A percentile compares a stretch with the other conserved stretches of the same genome.
Conservation (phyloP, 2,329 filamentous ascomycete species). For the Aspergillus ustus region DNA sequence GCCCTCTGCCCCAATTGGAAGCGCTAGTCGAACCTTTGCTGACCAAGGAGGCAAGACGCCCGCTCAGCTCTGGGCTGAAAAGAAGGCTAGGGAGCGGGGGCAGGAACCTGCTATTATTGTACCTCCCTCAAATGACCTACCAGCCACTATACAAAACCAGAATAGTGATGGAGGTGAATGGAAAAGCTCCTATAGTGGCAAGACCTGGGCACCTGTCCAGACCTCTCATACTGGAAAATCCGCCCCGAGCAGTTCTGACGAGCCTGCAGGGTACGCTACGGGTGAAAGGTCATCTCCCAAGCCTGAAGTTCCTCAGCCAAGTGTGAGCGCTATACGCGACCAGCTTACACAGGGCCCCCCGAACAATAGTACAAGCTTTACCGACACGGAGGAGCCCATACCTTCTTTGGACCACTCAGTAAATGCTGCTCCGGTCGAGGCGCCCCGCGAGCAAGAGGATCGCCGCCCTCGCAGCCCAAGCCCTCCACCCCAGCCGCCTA, state of each 20-base stretch:
- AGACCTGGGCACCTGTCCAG: slow-evolving; percentile 85
- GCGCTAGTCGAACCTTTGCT: slow-evolving; percentile 89
- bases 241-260: slow-evolving; percentile 56
- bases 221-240: slow-evolving; percentile 72
- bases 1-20: slow-evolving; percentile 65
- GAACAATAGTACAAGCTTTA: slow-evolving; percentile 49
- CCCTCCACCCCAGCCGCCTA: slow-evolving; percentile 51
- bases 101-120: slow-evolving; percentile 54
- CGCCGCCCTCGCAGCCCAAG: slow-evolving; percentile 36
- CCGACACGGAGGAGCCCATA: slow-evolving; percentile 67
- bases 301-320: slow-evolving; percentile 61
- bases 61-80: slow-evolving; percentile 96
- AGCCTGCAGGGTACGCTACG: slow-evolving; percentile 66
- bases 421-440: slow-evolving; percentile 56
- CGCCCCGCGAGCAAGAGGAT: slow-evolving; percentile 50
- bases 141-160: slow-evolving; percentile 68
- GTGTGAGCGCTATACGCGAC: slow-evolving; percentile 76
- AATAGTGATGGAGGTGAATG: slow-evolving; percentile 75
- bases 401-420: slow-evolving; percentile 77
- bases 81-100: slow-evolving; percentile 81
- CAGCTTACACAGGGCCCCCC: slow-evolving; percentile 77
- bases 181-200: slow-evolving; percentile 90
- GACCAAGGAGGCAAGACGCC: slow-evolving; percentile 95
- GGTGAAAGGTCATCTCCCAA: slow-evolving; percentile 55
- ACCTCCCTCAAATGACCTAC: slow-evolving; percentile 42